Conservation (phyloP, 78 protist species). For the Ministeria vibrans region DNA sequence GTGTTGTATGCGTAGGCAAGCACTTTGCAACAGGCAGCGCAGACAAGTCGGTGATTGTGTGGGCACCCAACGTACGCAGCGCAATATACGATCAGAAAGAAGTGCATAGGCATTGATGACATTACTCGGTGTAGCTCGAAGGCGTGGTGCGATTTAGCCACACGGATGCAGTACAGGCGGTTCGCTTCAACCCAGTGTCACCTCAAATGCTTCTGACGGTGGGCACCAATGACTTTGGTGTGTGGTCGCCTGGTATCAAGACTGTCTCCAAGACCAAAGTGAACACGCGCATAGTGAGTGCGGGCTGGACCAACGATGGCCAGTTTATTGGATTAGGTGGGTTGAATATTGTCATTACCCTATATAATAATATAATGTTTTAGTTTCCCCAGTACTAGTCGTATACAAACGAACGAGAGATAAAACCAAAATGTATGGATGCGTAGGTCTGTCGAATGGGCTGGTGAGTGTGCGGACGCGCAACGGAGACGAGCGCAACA, state of each 20-base stretch:
- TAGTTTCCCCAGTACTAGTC: not conserved
- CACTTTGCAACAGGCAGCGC: constrained; percentile 69
- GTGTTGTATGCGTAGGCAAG: constrained; percentile 15
- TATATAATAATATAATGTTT: no score
- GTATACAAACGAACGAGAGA: not conserved
- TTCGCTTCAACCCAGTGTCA: constrained; percentile 65
- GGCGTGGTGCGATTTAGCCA: constrained; percentile 52
- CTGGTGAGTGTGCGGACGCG: not conserved
- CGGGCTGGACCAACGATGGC: constrained; percentile 72
- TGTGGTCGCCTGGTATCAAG: constrained; percentile 66
- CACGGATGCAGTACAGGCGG: constrained; percentile 50
- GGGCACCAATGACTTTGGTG: constrained; percentile 63
- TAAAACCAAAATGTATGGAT: not conserved
- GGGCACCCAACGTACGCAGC: no score
- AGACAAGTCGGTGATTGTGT: constrained; percentile 58
- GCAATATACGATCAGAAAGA: no score
- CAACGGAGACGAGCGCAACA: not conserved
- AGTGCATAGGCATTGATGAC: no score
- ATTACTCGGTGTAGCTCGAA: no score
- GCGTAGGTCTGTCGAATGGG: not conserved
- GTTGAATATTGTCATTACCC: constrained; percentile 14
- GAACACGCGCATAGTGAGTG: not conserved
- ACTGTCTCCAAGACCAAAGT: constrained; percentile 53
- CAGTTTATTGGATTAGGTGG: constrained; percentile 64
- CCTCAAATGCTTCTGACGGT: constrained; percentile 47